Evolutionary conservation across 805 yeast species (phyloP).

Genomic region (Kodamaea kaohsiungensis): DNA sequence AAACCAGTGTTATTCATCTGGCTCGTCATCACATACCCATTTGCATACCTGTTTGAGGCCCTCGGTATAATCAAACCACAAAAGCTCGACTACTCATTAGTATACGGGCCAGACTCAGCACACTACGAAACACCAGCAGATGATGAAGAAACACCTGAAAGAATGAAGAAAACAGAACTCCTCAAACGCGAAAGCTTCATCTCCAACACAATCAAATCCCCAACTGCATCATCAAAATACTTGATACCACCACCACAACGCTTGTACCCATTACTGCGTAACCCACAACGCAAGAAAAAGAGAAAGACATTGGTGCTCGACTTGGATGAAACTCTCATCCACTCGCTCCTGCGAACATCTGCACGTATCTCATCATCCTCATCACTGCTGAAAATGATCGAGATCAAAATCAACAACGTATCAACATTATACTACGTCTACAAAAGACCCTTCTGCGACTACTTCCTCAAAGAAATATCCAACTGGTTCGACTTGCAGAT

Average conservation of each 20-base stretch:
- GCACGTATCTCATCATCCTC: conserved; percentile 42
- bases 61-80: conserved; percentile 12
- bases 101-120: conserved; percentile 7
- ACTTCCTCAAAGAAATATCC: conserved; percentile 72
- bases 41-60: conserved; percentile 40
- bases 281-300: conserved; percentile 35
- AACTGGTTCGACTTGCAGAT: conserved; percentile 88
- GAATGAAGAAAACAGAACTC: conserved; percentile 31
- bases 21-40: conserved; percentile 57
- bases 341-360: conserved; percentile 74
- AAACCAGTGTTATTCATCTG: conserved; percentile 53
- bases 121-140: conserved; percentile 5
- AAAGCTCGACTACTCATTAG: conserved; percentile 6
- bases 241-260: conserved; percentile 48
- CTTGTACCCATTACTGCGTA: conserved; percentile 41
- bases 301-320: conserved; percentile 81
- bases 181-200: conserved; percentile 42
- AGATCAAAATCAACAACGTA: conserved; percentile 66
- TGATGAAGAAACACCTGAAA: conserved; percentile 6
- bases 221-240: conserved; percentile 42
- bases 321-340: conserved; percentile 92
- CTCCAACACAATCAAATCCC: conserved; percentile 42
- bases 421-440: conserved; percentile 87
- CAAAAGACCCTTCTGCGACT: conserved; percentile 89
- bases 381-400: conserved; percentile 67